These are phyloP conservation scores for Dothideomycetes sp. DNA, from an alignment of 2,329 filamentous ascomycete species.

Conservation along the genomic window DNA sequence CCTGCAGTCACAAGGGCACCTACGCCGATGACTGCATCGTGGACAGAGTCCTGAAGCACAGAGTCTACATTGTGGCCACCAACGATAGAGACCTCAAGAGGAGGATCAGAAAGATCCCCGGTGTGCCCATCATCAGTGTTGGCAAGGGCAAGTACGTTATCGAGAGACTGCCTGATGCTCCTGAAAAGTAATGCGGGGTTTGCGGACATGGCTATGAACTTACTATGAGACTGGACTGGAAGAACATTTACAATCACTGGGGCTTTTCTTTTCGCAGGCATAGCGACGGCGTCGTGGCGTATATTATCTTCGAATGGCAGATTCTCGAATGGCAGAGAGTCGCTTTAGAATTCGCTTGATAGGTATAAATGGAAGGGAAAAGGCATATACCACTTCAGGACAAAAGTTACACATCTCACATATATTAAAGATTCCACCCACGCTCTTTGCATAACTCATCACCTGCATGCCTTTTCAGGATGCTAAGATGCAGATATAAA, in stretches of 20 bases:
- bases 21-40: slow-evolving; percentile 74
- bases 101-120: slow-evolving; percentile 70
- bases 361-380: too few relatives aligned
- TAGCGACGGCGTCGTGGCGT: slow-evolving; percentile 1
- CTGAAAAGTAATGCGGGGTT: slow-evolving; percentile 54
- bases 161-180: slow-evolving; percentile 78
- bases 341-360: too few relatives aligned
- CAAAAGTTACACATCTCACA: too few relatives aligned
- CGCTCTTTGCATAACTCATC: too few relatives aligned
- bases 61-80: slow-evolving; percentile 37
- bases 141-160: slow-evolving; percentile 88
- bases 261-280: neutral
- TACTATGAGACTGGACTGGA: too few relatives aligned
- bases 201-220: too few relatives aligned
- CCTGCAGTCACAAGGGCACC: slow-evolving; percentile 82
- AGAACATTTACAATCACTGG: too few relatives aligned
- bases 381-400: too few relatives aligned
- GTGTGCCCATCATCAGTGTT: slow-evolving; percentile 68
- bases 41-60: slow-evolving; percentile 33
- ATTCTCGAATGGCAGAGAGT: too few relatives aligned
- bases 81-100: slow-evolving; percentile 73
- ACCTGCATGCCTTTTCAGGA: too few relatives aligned
- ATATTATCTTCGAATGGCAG: slow-evolving; percentile 13
- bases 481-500: too few relatives aligned
- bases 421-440: too few relatives aligned